Conservation (phyloP, 805 yeast genomes). For the Myxozyma udenii region DNA sequence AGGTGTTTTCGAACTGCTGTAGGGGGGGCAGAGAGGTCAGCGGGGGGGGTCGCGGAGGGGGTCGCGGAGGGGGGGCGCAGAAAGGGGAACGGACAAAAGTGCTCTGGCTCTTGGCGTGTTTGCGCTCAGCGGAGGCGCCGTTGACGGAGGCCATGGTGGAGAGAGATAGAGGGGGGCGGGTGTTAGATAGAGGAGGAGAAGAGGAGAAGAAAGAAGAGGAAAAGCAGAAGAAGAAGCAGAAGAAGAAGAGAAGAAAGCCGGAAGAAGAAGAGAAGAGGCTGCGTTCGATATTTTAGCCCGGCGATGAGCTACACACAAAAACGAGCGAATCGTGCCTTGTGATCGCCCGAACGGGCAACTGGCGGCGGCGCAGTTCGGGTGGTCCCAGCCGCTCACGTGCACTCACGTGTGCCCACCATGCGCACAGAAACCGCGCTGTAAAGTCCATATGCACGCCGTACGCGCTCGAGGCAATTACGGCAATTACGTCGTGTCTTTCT, state of each 20-base stretch:
- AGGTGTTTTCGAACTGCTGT: constrained; percentile 73
- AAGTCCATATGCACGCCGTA: too few relatives aligned
- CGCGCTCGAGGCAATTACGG: too few relatives aligned
- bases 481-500: too few relatives aligned
- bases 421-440: too few relatives aligned
- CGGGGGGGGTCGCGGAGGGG: background rate
- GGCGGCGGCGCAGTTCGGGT: too few relatives aligned
- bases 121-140: constrained; percentile 37
- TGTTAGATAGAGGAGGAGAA: background rate
- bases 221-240: background rate
- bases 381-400: too few relatives aligned
- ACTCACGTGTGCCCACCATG: too few relatives aligned
- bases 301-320: too few relatives aligned
- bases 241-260: background rate
- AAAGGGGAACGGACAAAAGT: constrained; percentile 53
- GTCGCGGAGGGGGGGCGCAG: background rate
- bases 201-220: background rate
- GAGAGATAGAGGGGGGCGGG: constrained; percentile 1
- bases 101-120: constrained; percentile 68
- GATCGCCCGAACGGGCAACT: too few relatives aligned
- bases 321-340: too few relatives aligned
- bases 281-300: too few relatives aligned
- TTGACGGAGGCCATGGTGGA: constrained; percentile 4
- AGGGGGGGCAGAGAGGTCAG: background rate
- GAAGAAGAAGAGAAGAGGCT: background rate